Conservation (phyloP, 345 rosid genomes). For the Kernera saxatilis region DNA sequence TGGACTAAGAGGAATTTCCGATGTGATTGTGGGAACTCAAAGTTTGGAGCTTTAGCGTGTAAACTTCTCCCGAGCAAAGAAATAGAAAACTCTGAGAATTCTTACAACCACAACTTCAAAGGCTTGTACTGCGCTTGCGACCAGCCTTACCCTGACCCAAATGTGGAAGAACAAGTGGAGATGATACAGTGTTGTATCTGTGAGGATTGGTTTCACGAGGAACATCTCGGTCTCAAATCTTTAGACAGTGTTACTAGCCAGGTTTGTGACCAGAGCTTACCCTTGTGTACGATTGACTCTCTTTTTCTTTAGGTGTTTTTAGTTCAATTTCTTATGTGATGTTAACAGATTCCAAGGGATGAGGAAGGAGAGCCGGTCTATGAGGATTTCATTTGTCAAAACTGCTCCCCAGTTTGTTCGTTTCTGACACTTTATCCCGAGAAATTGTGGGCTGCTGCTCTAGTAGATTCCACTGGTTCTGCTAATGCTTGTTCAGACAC, state of each 20-base stretch:
- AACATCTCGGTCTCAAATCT: conserved; percentile 65
- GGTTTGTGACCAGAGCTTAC: conserved; percentile 33
- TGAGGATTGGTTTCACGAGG: conserved; percentile 99
- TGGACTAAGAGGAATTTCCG: conserved; percentile 95
- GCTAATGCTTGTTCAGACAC: conserved; percentile 45
- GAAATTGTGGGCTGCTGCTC: conserved; percentile 48
- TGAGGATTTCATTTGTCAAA: conserved; percentile 83
- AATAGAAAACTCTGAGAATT: conserved; percentile 64
- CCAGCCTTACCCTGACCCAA: conserved; percentile 87
- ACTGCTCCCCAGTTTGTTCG: conserved; percentile 61
- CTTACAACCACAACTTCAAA: conserved; percentile 87
- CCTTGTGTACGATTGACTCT: not conserved
- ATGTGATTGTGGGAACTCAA: conserved; percentile 97
- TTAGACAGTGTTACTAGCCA: conserved; percentile 50
- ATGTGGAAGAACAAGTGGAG: conserved; percentile 81
- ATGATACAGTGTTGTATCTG: conserved; percentile 97
- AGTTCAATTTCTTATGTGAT: not conserved
- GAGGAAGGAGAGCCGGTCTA: conserved; percentile 85
- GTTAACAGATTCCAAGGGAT: conserved; percentile 68
- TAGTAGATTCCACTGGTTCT: conserved; percentile 23
- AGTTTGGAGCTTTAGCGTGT: conserved; percentile 71
- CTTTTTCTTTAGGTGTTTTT: not conserved
- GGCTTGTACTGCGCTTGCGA: conserved; percentile 84
- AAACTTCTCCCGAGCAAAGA: conserved; percentile 77
- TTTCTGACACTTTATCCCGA: conserved; percentile 63